Evolutionary conservation across 2,329 filamentous ascomycete species (phyloP).

Genomic region (Diplodia sapinea): DNA sequence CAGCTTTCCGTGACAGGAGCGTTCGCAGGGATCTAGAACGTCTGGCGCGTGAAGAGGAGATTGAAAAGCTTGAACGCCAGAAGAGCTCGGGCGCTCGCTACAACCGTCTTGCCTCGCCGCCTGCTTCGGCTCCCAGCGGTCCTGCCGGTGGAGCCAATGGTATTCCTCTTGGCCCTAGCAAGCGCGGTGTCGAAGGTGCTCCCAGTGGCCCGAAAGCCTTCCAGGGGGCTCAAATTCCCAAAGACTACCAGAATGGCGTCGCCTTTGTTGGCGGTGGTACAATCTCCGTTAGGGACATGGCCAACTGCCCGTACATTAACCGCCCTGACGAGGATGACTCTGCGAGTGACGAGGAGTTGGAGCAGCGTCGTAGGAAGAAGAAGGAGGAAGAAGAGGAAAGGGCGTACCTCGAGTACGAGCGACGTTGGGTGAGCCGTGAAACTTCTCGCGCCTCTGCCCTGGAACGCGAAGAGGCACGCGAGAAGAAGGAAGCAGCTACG

Average conservation of each 20-base stretch:
- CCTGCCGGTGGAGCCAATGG: conserved; percentile 70
- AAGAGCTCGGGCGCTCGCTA: conserved; percentile 68
- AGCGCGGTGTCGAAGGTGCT: conserved; percentile 71
- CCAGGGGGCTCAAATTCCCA: conserved; percentile 65
- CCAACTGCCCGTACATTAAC: conserved; percentile 56
- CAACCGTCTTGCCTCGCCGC: conserved; percentile 75
- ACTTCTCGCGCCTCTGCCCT: conserved; percentile 81
- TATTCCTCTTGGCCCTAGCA: conserved; percentile 75
- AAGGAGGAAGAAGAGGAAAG: conserved; percentile 78
- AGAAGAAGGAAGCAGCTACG: conserved; percentile 74
- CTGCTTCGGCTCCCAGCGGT: conserved; percentile 64
- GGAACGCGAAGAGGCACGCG: conserved; percentile 81
- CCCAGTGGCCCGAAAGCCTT: conserved; percentile 72
- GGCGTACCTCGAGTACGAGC: conserved; percentile 81
- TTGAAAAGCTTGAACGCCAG: conserved; percentile 82
- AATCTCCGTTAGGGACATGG: conserved; percentile 60
- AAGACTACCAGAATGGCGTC: conserved; percentile 77
- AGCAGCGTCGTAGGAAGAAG: conserved; percentile 72
- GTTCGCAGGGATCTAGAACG: conserved; percentile 88
- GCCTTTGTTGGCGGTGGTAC: conserved; percentile 77
- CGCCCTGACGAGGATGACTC: conserved; percentile 86
- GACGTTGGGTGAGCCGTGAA: conserved; percentile 90
- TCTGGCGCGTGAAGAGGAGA: conserved; percentile 84
- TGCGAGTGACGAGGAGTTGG: conserved; percentile 84
- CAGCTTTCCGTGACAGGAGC: conserved; percentile 90